These are phyloP conservation scores for Cercospora sp. DNA, from an alignment of 2,329 filamentous ascomycete genomes.

Conservation along the genomic window DNA sequence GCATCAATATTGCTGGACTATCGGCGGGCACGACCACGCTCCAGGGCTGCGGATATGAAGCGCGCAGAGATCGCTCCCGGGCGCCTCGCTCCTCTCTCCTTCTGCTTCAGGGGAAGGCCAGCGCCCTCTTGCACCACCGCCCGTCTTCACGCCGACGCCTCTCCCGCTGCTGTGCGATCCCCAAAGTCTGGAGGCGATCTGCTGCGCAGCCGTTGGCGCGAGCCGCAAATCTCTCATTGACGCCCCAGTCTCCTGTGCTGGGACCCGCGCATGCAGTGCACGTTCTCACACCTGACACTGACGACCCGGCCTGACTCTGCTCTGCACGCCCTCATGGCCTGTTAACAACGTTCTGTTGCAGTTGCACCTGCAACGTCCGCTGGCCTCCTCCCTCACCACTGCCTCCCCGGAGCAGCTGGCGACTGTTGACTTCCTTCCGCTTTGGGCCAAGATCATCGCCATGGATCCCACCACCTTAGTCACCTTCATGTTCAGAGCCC, in stretches of 20 bases:
- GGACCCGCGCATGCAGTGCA: neutral
- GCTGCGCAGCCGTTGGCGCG: slow-evolving; percentile 7
- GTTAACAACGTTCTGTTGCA: slow-evolving; percentile 1
- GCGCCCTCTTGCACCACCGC: neutral
- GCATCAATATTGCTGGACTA: neutral
- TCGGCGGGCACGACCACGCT: neutral
- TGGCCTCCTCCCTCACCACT: neutral
- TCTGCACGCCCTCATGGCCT: neutral
- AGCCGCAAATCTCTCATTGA: slow-evolving; percentile 4
- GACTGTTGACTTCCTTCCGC: slow-evolving; percentile 1
- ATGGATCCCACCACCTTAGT: slow-evolving; percentile 43
- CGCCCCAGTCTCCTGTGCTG: neutral
- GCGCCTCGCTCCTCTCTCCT: neutral
- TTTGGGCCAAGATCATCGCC: slow-evolving; percentile 12
- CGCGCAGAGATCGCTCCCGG: neutral
- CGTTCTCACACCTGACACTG: neutral
- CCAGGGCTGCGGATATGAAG: neutral
- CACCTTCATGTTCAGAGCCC: slow-evolving; percentile 41
- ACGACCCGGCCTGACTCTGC: neutral
- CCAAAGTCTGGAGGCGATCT: neutral
- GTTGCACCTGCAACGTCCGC: neutral
- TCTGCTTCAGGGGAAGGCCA: neutral
- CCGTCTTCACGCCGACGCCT: neutral
- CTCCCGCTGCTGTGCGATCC: neutral
- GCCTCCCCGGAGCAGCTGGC: neutral